Conservation (phyloP, 768 basidiomycete genomes). For the Phylloporus rhodoxanthus region DNA sequence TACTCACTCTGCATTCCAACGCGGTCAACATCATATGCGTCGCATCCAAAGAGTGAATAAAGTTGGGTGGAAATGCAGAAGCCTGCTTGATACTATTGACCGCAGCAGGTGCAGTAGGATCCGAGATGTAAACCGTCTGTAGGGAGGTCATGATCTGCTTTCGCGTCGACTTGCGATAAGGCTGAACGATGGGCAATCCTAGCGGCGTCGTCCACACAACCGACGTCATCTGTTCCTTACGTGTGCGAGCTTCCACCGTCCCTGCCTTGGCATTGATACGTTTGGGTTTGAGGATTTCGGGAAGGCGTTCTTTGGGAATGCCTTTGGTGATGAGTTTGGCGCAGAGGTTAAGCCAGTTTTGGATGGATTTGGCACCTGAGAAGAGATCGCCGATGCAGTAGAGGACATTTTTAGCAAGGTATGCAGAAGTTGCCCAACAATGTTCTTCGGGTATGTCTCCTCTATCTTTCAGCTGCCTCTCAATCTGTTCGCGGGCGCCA, state of each 20-base stretch:
- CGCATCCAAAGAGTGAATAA: constrained; percentile 95
- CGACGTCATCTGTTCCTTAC: constrained; percentile 89
- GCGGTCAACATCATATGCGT: constrained; percentile 99
- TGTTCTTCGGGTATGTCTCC: constrained; percentile 66
- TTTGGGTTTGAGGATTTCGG: constrained; percentile 33
- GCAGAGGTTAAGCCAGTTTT: constrained; percentile 80
- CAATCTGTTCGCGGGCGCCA: constrained; percentile 93
- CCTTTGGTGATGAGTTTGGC: constrained; percentile 85
- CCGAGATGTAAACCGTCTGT: constrained; percentile 85
- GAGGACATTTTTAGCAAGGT: constrained; percentile 77
- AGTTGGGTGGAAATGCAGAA: constrained; percentile 97
- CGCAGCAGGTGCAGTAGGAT: constrained; percentile 71
- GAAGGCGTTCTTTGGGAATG: constrained; percentile 65
- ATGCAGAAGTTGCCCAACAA: constrained; percentile 69
- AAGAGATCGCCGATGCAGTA: constrained; percentile 87
- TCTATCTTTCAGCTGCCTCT: constrained; percentile 75
- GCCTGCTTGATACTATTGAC: constrained; percentile 87
- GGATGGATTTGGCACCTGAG: constrained; percentile 85
- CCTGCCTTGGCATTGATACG: constrained; percentile 9
- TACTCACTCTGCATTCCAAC: constrained; percentile 72
- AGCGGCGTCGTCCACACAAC: constrained; percentile 96
- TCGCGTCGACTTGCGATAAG: constrained; percentile 78
- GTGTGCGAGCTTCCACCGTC: constrained; percentile 39
- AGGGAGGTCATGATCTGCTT: constrained; percentile 81
- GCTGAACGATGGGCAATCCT: constrained; percentile 94